These are phyloP conservation scores for Cubamyces lactineus DNA, from an alignment of 768 basidiomycete genomes.

Conservation along the genomic window DNA sequence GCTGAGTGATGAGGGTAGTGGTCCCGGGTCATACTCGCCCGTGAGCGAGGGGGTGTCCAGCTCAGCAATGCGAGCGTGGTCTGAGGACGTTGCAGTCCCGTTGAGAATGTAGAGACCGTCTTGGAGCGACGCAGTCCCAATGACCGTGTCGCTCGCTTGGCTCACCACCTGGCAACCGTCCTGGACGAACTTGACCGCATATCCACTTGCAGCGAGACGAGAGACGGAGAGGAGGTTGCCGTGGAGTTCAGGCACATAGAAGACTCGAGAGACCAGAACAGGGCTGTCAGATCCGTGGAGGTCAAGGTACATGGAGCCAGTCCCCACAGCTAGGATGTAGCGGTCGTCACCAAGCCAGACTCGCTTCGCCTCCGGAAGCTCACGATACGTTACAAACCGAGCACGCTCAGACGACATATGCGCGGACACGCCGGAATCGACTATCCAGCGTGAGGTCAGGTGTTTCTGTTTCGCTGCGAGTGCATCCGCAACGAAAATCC, in stretches of 20 bases:
- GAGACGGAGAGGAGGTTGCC: slow-evolving; percentile 31
- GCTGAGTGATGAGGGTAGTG: background rate
- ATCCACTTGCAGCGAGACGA: slow-evolving; percentile 5
- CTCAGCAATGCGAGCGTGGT: background rate
- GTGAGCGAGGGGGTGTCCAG: background rate
- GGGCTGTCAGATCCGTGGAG: background rate
- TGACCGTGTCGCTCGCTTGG: background rate
- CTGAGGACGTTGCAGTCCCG: background rate
- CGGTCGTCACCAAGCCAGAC: slow-evolving; percentile 25
- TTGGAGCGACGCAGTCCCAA: background rate
- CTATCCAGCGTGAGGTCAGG: slow-evolving; percentile 13
- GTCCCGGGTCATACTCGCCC: background rate
- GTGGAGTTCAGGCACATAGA: slow-evolving; percentile 27
- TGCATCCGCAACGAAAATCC: slow-evolving; percentile 8
- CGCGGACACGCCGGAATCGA: slow-evolving; percentile 26
- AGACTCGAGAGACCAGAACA: slow-evolving; percentile 18
- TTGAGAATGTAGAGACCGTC: slow-evolving; percentile 24
- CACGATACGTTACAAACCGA: slow-evolving; percentile 13
- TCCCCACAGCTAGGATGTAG: slow-evolving; percentile 21
- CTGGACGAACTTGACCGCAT: slow-evolving; percentile 8
- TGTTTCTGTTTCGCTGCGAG: background rate
- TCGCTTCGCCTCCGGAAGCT: slow-evolving; percentile 4
- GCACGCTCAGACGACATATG: slow-evolving; percentile 22
- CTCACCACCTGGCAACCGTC: slow-evolving; percentile 10
- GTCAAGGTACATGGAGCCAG: slow-evolving; percentile 12